These are phyloP conservation scores for Coemansia sp. DNA, from an alignment of 192 early-diverging fungal species.

Conservation along the genomic window DNA sequence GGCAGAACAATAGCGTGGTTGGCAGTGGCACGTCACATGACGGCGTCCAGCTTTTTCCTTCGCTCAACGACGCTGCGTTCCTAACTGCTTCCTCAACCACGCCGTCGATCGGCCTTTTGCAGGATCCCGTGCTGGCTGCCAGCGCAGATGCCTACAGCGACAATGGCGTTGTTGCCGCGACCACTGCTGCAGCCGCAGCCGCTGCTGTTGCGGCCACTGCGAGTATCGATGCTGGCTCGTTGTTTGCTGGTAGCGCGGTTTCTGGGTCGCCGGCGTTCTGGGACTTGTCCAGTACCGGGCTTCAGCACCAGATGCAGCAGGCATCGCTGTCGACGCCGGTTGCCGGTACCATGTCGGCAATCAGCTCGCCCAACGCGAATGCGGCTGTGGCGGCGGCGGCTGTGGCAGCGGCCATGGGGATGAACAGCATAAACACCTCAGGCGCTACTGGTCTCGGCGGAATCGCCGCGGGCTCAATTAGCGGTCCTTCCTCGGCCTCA, in stretches of 20 bases:
- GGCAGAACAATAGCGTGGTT: background rate
- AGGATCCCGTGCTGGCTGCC: slow-evolving; percentile 9
- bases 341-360: background rate
- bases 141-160: background rate
- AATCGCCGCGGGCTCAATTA: background rate
- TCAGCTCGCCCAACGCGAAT: background rate
- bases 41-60: slow-evolving; percentile 29
- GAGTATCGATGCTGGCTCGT: slow-evolving; percentile 1
- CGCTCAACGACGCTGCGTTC: slow-evolving; percentile 39
- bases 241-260: background rate
- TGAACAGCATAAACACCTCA: background rate
- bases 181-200: slow-evolving; percentile 3
- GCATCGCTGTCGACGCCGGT: background rate
- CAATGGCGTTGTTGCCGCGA: slow-evolving; percentile 1
- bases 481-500: background rate
- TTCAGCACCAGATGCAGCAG: slow-evolving; percentile 18
- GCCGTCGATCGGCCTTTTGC: background rate
- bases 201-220: slow-evolving; percentile 3
- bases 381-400: slow-evolving; percentile 4
- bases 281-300: slow-evolving; percentile 5
- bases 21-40: slow-evolving; percentile 28
- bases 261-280: slow-evolving; percentile 5
- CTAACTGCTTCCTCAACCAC: slow-evolving; percentile 8
- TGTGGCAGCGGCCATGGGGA: slow-evolving; percentile 8
- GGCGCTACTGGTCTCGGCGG: background rate